A percentile compares a stretch with the other conserved stretches of the same genome.
Evolutionary conservation across 2,329 filamentous ascomycete genomes (phyloP).

Genomic region (Torrubiella hemipterigena): DNA sequence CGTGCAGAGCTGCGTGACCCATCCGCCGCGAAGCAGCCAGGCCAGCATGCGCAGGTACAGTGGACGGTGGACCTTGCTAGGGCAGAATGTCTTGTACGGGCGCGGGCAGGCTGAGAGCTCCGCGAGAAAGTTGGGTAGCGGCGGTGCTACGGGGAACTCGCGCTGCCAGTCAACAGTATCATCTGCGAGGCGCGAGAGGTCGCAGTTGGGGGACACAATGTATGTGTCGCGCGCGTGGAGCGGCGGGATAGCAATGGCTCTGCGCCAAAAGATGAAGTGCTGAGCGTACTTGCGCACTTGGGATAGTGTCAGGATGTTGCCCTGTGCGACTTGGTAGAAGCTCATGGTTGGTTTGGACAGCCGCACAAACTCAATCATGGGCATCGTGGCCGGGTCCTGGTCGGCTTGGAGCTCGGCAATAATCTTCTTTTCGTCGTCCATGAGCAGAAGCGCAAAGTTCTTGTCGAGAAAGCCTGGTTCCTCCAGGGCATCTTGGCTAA

Average conservation of each 20-base stretch:
- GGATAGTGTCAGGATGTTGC: slow-evolving; percentile 59
- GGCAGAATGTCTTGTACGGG: slow-evolving; percentile 73
- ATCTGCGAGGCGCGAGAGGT: slow-evolving; percentile 56
- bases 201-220: slow-evolving; percentile 81
- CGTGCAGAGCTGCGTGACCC: slow-evolving; percentile 86
- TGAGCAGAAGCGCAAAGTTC: slow-evolving; percentile 75
- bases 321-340: slow-evolving; percentile 58
- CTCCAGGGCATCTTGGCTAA: slow-evolving; percentile 54
- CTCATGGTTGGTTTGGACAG: slow-evolving; percentile 56
- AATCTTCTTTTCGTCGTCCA: slow-evolving; percentile 68
- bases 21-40: slow-evolving; percentile 84
- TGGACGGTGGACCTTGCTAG: slow-evolving; percentile 75
- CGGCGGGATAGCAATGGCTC: slow-evolving; percentile 81
- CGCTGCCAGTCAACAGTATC: slow-evolving; percentile 63
- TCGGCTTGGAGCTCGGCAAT: slow-evolving; percentile 66
- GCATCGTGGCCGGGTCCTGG: slow-evolving; percentile 60
- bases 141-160: slow-evolving; percentile 72
- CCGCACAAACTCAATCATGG: slow-evolving; percentile 71
- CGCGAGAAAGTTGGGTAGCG: slow-evolving; percentile 77
- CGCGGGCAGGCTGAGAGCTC: slow-evolving; percentile 69
- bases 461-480: slow-evolving; percentile 64
- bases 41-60: slow-evolving; percentile 85
- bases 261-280: slow-evolving; percentile 92
- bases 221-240: slow-evolving; percentile 85
- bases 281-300: slow-evolving; percentile 82